These are phyloP conservation scores for Fusarium sp. DNA, from an alignment of 2,329 filamentous ascomycete genomes.

Conservation along the genomic window DNA sequence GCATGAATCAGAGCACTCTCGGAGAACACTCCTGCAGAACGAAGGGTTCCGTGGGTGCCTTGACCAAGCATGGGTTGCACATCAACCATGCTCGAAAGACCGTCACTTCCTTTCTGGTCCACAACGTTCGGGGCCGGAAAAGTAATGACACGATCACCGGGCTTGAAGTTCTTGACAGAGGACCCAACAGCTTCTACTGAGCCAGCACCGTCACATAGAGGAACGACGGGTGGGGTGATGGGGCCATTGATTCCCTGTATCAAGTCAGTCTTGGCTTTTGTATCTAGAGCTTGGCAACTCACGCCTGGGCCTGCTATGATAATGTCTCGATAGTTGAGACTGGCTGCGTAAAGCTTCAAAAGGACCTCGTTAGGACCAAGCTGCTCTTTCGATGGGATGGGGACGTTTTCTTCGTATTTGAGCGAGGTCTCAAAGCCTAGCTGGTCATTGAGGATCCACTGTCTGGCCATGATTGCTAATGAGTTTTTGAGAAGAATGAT, in stretches of 20 bases:
- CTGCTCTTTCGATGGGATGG: slow-evolving; percentile 43
- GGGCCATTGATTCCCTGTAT: slow-evolving; percentile 43
- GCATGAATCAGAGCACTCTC: slow-evolving; percentile 70
- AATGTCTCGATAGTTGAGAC: slow-evolving; percentile 66
- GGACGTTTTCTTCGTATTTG: slow-evolving; percentile 51
- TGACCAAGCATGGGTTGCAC: slow-evolving; percentile 68
- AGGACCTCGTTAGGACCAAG: slow-evolving; percentile 72
- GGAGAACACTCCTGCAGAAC: slow-evolving; percentile 70
- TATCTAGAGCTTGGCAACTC: slow-evolving; percentile 39
- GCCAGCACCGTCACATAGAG: slow-evolving; percentile 60
- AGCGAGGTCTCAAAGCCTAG: slow-evolving; percentile 55
- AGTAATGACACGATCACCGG: slow-evolving; percentile 71
- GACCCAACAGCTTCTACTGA: slow-evolving; percentile 66
- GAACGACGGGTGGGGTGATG: slow-evolving; percentile 49
- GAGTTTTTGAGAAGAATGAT: too few relatives aligned
- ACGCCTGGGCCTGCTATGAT: slow-evolving; percentile 56
- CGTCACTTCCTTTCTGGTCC: slow-evolving; percentile 41
- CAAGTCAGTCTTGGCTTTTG: not conserved
- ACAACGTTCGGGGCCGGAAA: slow-evolving; percentile 55
- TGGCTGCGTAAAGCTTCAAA: slow-evolving; percentile 68
- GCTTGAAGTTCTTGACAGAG: slow-evolving; percentile 61
- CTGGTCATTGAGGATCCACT: slow-evolving; percentile 49
- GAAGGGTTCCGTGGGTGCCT: slow-evolving; percentile 69
- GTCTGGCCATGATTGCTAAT: slow-evolving; percentile 23
- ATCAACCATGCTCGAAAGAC: slow-evolving; percentile 45